phyloP scores from a whole-genome alignment of 139 green algal genomes.

The Chlorella ohadii region DNA sequence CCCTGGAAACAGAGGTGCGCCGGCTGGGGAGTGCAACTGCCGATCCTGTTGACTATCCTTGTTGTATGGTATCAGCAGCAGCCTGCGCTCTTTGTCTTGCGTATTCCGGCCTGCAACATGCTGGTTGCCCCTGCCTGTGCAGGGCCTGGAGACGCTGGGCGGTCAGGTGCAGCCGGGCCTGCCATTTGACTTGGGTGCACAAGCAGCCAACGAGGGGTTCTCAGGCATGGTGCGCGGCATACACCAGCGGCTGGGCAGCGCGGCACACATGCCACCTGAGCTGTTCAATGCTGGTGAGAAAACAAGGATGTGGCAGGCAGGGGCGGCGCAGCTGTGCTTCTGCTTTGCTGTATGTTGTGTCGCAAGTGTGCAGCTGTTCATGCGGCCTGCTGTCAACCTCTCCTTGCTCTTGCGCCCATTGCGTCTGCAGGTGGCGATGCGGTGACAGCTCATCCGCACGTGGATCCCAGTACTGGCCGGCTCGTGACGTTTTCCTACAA shows the following conservation, averaged over 20 bases:
- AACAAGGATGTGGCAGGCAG: not conserved
- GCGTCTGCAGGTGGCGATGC: constrained; percentile 49
- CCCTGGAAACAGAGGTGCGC: constrained; percentile 42
- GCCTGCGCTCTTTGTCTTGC: too few relatives aligned
- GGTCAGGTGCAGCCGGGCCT: constrained; percentile 42
- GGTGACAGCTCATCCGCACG: constrained; percentile 56
- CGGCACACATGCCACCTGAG: not conserved
- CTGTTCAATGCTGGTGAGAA: constrained; percentile 15
- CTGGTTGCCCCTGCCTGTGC: not conserved
- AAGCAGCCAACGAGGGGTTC: constrained; percentile 17
- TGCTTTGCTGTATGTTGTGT: too few relatives aligned
- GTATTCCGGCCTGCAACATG: too few relatives aligned
- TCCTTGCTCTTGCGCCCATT: not conserved
- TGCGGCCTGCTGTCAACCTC: too few relatives aligned
- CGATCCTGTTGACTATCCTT: too few relatives aligned
- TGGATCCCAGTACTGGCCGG: constrained; percentile 28
- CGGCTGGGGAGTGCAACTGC: too few relatives aligned
- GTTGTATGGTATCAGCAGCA: too few relatives aligned
- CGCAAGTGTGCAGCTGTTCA: too few relatives aligned
- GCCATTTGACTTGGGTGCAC: constrained; percentile 51
- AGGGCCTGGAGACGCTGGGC: constrained; percentile 44
- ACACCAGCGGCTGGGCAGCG: not conserved
- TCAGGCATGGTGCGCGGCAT: constrained; percentile 3
- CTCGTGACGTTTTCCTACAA: constrained; percentile 49
- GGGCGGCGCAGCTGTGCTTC: too few relatives aligned